These are phyloP conservation scores for Cairneyella variabilis DNA, from an alignment of 495 filamentous ascomycete genomes.

Conservation along the genomic window DNA sequence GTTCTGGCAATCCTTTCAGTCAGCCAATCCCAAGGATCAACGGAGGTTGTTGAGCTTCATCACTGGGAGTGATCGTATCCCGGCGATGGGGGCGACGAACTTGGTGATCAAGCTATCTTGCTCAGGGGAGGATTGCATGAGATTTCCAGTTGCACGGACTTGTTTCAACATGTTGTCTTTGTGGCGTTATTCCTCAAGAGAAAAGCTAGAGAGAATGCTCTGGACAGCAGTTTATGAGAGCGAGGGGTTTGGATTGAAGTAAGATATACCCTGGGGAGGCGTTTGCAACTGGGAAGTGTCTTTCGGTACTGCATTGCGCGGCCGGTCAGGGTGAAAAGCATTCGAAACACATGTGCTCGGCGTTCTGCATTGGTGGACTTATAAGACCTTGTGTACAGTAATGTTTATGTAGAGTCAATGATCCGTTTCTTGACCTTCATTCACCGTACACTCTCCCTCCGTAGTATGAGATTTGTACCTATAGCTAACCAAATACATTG, in stretches of 20 bases:
- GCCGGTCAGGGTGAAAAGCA: not conserved
- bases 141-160: constrained; percentile 84
- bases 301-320: not conserved
- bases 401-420: constrained; percentile 1
- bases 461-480: not conserved
- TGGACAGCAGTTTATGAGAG: constrained; percentile 88
- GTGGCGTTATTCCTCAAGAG: constrained; percentile 63
- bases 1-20: constrained; percentile 86
- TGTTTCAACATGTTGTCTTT: constrained; percentile 86
- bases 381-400: too few species aligned
- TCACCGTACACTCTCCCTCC: not conserved
- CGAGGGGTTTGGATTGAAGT: constrained; percentile 93
- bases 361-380: constrained; percentile 1
- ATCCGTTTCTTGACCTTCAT: not conserved
- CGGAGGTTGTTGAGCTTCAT: constrained; percentile 80
- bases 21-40: constrained; percentile 62
- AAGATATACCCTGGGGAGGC: not conserved
- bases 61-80: constrained; percentile 90
- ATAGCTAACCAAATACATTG: too few species aligned
- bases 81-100: constrained; percentile 84
- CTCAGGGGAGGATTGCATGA: constrained; percentile 65
- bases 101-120: constrained; percentile 71
- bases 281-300: constrained; percentile 11
- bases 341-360: not conserved
- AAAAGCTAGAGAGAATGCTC: constrained; percentile 65